Evolutionary conservation across 768 basidiomycete genomes (phyloP).

Genomic region (Suillus subalutaceus): DNA sequence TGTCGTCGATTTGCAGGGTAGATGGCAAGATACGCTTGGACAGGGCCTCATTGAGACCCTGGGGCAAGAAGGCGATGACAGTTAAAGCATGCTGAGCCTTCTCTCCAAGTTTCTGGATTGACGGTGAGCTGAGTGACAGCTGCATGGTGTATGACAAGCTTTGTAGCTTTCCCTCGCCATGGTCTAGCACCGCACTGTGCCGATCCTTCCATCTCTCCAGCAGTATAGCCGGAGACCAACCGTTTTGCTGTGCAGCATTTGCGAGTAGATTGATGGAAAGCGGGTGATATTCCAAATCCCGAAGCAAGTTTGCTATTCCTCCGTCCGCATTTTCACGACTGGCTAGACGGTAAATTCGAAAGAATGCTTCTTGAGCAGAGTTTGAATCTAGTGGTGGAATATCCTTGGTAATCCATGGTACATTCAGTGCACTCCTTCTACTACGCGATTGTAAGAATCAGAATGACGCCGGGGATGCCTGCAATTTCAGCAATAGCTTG

Average conservation of each 20-base stretch:
- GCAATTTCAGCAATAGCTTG: constrained; percentile 2
- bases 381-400: not conserved
- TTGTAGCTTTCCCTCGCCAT: not conserved
- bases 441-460: no score
- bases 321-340: not conserved
- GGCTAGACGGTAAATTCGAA: not conserved
- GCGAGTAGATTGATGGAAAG: not conserved
- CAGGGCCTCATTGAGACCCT: no score
- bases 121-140: no score
- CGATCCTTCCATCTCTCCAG: not conserved
- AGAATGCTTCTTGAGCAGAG: not conserved
- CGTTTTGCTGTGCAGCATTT: not conserved
- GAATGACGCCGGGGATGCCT: not conserved
- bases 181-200: not conserved
- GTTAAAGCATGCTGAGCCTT: no score
- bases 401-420: not conserved
- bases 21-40: no score
- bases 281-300: not conserved
- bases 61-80: no score
- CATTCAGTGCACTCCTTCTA: not conserved
- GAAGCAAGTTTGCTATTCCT: not conserved
- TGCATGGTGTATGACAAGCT: no score
- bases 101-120: no score
- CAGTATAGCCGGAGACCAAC: not conserved
- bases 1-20: no score